phyloP scores from a whole-genome alignment of 768 basidiomycete species.

The Clathrus columnatus region DNA sequence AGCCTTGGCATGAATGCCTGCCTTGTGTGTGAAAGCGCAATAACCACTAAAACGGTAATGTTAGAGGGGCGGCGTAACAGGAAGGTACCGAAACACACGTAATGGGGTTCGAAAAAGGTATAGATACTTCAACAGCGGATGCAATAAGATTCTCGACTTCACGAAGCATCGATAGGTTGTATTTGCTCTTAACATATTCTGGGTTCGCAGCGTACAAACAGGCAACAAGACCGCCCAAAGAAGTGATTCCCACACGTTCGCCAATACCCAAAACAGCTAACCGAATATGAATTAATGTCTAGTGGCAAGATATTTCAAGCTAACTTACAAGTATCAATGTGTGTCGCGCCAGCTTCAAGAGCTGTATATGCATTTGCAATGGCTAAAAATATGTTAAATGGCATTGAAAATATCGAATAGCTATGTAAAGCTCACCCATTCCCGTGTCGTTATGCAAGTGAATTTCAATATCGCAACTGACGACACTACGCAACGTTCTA shows the following conservation, averaged over 20 bases:
- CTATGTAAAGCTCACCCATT: conserved; percentile 52
- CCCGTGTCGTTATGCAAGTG: conserved; percentile 99
- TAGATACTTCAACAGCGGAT: conserved; percentile 94
- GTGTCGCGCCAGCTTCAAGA: conserved; percentile 96
- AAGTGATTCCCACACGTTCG: conserved; percentile 97
- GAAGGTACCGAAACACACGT: conserved; percentile 42
- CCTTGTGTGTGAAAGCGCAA: conserved; percentile 99
- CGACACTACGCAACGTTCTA: conserved; percentile 90
- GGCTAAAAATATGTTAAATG: conserved; percentile 40
- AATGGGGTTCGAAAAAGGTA: conserved; percentile 96
- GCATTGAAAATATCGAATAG: background rate
- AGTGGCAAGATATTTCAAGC: background rate
- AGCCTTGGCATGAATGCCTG: conserved; percentile 99
- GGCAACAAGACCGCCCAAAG: conserved; percentile 92
- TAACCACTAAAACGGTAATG: conserved; percentile 58
- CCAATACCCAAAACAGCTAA: conserved; percentile 92
- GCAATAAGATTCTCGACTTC: conserved; percentile 99
- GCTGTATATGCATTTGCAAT: conserved; percentile 98
- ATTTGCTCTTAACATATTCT: conserved; percentile 99
- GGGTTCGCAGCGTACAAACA: conserved; percentile 96
- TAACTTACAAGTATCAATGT: conserved; percentile 88
- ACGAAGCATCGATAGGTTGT: conserved; percentile 93
- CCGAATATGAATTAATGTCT: background rate
- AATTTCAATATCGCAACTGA: conserved; percentile 94
- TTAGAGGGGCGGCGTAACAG: background rate